Base-by-base conservation (phyloP, 306 rosid species). In the Ceratonia siliqua region DNA sequence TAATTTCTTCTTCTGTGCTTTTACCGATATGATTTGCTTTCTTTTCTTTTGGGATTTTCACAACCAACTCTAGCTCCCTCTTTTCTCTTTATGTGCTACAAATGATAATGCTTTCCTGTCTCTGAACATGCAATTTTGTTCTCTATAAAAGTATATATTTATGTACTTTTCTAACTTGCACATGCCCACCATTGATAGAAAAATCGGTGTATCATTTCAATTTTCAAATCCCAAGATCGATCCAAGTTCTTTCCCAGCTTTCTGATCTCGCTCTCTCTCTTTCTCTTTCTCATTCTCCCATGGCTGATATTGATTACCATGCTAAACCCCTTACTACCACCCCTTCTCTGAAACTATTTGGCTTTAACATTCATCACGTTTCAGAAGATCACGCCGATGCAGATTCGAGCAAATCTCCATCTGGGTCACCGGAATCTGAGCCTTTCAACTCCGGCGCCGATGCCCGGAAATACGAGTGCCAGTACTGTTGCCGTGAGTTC, bases 401-500 rank as follows among this genome's bases (percentile, higher is more conserved):
- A 39, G 30, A 43, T 24, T 53, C 52, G 12, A 74, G 30, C 25
- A 45, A 66, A 41, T 72, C 69, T 14, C 46, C 68, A 45, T 15
- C 77, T 18, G 33, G 57, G 15, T 72, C 77, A 18, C 68, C 45
- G 28, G 78, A 72, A 43, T 72, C 78, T 9, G 69, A 43, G 22
- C 45, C 15, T 11, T 25, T 66, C 38, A 70, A 33, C 55, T 10
- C 61, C 52, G 17, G 1, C 1, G 49, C 2, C n/a, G 77, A 73
- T 2, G 46, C 43, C 22, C 66, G 80, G 2, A 84, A 82, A 55
- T 87, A 82, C 2, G 89, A 85, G 79, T 87, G 91, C 53, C 87
- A 82, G 4, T 87, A 84, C 50, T 87, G 91, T 2, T 61, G 71
- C 42, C 78, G 89, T 42, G 87, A 78, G 27, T 87, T 87, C 20